A percentile compares a stretch with the other conserved stretches of the same genome.
Conservation (phyloP, 2,329 filamentous ascomycete species). For the Penicillium sp. region DNA sequence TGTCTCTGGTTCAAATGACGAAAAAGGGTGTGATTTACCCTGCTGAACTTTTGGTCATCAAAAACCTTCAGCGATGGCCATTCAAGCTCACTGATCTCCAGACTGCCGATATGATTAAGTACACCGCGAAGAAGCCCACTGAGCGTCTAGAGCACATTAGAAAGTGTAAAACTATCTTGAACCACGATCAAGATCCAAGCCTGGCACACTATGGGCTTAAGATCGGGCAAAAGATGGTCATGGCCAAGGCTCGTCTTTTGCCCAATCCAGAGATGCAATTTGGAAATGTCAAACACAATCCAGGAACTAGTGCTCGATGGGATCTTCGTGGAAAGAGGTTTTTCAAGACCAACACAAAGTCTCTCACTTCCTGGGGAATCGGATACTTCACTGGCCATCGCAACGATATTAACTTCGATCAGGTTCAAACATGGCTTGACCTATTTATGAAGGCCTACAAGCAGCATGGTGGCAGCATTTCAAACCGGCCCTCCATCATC, state of each 20-base stretch:
- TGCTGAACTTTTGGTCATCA: conserved; percentile 56
- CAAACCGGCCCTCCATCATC: conserved; percentile 47
- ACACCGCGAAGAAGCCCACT: conserved; percentile 75
- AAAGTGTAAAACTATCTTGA: conserved; percentile 63
- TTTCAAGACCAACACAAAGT: conserved; percentile 59
- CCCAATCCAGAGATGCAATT: conserved; percentile 71
- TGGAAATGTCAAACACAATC: conserved; percentile 55
- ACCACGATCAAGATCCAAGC: conserved; percentile 68
- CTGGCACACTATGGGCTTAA: conserved; percentile 71
- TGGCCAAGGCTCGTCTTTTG: conserved; percentile 69
- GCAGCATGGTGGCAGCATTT: conserved; percentile 60
- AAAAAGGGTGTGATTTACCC: conserved; percentile 55
- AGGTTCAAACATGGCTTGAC: conserved; percentile 55
- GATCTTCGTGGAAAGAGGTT: conserved; percentile 83
- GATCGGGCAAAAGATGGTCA: conserved; percentile 64
- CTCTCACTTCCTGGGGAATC: conserved; percentile 73
- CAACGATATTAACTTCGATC: conserved; percentile 43
- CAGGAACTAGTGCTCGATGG: conserved; percentile 74
- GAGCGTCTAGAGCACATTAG: conserved; percentile 69
- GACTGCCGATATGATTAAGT: conserved; percentile 87
- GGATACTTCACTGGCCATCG: conserved; percentile 62
- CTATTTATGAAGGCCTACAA: conserved; percentile 63
- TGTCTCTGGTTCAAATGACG: conserved; percentile 61
- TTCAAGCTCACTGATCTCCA: conserved; percentile 61
- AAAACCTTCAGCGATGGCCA: conserved; percentile 57